Evolutionary conservation across 345 rosid species (phyloP).

Genomic region (Psidium guajava): DNA sequence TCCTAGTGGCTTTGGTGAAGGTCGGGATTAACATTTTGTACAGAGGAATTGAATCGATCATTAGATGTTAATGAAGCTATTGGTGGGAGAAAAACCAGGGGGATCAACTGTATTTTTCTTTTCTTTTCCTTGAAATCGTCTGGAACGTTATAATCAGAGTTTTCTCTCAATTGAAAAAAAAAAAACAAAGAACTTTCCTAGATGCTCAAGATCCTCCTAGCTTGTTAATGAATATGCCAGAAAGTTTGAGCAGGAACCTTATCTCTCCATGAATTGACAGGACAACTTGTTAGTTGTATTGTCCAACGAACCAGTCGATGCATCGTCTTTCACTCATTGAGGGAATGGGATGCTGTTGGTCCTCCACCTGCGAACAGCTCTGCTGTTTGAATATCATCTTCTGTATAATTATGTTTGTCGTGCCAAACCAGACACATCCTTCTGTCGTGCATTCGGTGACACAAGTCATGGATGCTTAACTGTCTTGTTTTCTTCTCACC

Average conservation of each 20-base stretch:
- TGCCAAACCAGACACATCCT: not conserved
- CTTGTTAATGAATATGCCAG: not conserved
- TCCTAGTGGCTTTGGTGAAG: not conserved
- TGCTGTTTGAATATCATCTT: not conserved
- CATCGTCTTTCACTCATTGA: not conserved
- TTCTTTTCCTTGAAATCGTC: not conserved
- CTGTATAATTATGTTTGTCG: not conserved
- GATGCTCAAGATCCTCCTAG: not conserved
- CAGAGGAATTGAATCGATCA: not conserved
- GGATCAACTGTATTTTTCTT: not conserved
- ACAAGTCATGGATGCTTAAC: not conserved
- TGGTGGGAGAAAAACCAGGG: not conserved
- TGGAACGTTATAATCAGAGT: not conserved
- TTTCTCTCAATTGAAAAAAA: not conserved
- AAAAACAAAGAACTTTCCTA: not conserved
- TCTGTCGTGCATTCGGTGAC: not conserved
- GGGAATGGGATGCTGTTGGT: not conserved
- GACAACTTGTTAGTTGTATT: not conserved
- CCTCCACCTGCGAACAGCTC: not conserved
- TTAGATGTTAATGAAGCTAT: not conserved
- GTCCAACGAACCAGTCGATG: not conserved
- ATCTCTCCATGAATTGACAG: not conserved
- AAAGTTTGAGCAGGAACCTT: not conserved
- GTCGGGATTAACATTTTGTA: not conserved
- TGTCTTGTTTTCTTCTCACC: not conserved